phyloP scores from a whole-genome alignment of 768 basidiomycete species.

The Podaxis carcinomalis region DNA sequence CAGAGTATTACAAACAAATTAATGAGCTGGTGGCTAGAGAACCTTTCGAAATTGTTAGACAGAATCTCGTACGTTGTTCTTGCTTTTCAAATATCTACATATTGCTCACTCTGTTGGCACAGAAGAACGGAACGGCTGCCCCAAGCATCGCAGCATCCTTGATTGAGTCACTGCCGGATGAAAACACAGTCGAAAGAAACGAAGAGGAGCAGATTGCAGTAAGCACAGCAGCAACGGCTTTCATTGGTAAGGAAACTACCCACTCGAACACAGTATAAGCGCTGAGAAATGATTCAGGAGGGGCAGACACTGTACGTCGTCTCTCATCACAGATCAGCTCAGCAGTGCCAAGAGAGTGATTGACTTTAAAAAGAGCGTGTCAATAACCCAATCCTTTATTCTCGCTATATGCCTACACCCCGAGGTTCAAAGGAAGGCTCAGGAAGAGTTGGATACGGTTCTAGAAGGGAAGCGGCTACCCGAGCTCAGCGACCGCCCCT shows the following conservation, averaged over 20 bases:
- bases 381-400: not conserved
- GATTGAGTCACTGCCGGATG: conserved; percentile 15
- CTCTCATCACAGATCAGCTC: not conserved
- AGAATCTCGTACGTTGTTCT: not conserved
- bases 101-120: not conserved
- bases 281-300: not conserved
- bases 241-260: conserved; percentile 16
- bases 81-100: not conserved
- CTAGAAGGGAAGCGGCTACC: not conserved
- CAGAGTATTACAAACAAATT: not conserved
- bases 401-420: not conserved
- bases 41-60: not conserved
- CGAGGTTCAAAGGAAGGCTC: not conserved
- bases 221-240: conserved; percentile 20
- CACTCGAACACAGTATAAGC: not conserved
- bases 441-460: not conserved
- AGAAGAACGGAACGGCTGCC: not conserved
- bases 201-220: conserved; percentile 19
- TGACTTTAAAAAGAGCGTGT: not conserved
- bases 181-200: conserved; percentile 8
- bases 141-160: conserved; percentile 16
- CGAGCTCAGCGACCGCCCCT: conserved; percentile 18
- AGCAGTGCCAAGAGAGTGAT: not conserved
- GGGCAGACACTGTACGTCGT: not conserved
- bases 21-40: not conserved